Conservation (phyloP, 805 yeast genomes). For the Candida pini region DNA sequence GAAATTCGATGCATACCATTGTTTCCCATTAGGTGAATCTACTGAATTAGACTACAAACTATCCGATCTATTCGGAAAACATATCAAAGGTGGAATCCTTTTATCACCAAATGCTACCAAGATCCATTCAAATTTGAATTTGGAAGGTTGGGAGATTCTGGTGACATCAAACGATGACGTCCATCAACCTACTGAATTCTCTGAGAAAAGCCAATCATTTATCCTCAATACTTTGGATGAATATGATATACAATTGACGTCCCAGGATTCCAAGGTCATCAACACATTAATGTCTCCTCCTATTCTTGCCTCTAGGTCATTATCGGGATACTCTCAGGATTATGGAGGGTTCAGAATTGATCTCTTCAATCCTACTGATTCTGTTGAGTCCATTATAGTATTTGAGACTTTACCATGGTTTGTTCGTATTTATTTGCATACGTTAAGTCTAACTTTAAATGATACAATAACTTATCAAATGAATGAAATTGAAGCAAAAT, state of each 20-base stretch:
- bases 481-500: constrained; percentile 24
- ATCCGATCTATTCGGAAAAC: constrained; percentile 63
- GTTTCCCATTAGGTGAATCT: constrained; percentile 69
- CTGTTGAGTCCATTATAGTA: constrained; percentile 48
- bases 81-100: constrained; percentile 58
- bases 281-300: constrained; percentile 47
- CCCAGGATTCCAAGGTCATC: constrained; percentile 42
- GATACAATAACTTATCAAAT: constrained; percentile 17
- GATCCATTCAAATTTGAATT: constrained; percentile 38
- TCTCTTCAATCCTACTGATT: constrained; percentile 57
- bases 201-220: constrained; percentile 17
- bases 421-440: constrained; percentile 74
- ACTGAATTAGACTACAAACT: constrained; percentile 45
- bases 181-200: background rate
- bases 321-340: constrained; percentile 90
- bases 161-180: constrained; percentile 4
- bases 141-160: constrained; percentile 39
- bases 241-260: constrained; percentile 35
- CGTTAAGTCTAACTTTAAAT: constrained; percentile 39
- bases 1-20: constrained; percentile 53
- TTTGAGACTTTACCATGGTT: constrained; percentile 92
- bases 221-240: constrained; percentile 15
- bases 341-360: constrained; percentile 82
- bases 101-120: constrained; percentile 40
- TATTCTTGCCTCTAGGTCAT: constrained; percentile 69